Percentiles rank a stretch among this genome's conserved stretches.
phyloP scores from a whole-genome alignment of 2,329 filamentous ascomycete species.

The Cadophora gregata region DNA sequence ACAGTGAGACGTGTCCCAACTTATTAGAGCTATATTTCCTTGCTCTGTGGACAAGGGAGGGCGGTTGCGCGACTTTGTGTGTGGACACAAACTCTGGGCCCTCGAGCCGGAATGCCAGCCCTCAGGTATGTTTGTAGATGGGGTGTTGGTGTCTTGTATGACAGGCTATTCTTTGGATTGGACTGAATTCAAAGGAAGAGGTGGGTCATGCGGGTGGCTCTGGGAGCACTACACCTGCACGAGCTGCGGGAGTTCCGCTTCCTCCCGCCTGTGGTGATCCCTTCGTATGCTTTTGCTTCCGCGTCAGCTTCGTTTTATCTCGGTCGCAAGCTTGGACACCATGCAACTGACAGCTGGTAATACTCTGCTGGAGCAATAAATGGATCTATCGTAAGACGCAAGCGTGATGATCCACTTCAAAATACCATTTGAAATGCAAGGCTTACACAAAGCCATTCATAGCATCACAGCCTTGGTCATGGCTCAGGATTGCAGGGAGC shows the following conservation, averaged over 20 bases:
- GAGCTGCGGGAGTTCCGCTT: slow-evolving; percentile 33
- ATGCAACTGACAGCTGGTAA: neutral
- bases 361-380: neutral
- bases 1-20: neutral
- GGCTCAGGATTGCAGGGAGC: neutral
- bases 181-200: slow-evolving; percentile 10
- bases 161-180: slow-evolving; percentile 26
- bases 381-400: neutral
- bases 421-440: neutral
- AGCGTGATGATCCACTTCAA: neutral
- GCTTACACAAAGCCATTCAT: neutral
- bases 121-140: slow-evolving; percentile 15
- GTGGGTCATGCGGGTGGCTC: neutral
- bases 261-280: slow-evolving; percentile 31
- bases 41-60: neutral
- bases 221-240: slow-evolving; percentile 20
- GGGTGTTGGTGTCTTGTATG: slow-evolving; percentile 24
- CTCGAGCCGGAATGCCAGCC: slow-evolving; percentile 7
- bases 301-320: slow-evolving; percentile 10
- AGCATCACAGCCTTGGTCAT: slow-evolving; percentile 3
- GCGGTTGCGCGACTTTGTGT: neutral
- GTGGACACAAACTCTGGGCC: neutral
- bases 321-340: slow-evolving; percentile 10
- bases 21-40: neutral
- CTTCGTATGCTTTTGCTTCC: slow-evolving; percentile 22